Evolutionary conservation across 257 asterid species (phyloP), one percentile per base, ranked within the genome.

Genomic region (Solanum chiquidenum): DNA sequence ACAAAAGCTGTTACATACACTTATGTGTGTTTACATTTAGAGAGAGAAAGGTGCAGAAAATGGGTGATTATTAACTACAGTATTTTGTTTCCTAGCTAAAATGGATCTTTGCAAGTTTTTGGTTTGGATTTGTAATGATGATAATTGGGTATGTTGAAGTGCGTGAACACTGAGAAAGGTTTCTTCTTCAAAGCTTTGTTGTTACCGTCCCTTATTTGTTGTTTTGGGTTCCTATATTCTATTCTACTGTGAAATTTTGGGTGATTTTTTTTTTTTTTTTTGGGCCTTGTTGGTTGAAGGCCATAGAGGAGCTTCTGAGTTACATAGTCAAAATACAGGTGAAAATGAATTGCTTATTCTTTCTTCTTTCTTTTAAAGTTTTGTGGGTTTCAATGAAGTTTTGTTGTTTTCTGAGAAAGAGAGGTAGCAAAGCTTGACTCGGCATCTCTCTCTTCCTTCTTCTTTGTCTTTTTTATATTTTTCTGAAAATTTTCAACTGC

Each of bases 71-170:
- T 18, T 55, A 55, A 18, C 23, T 18, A 88, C 87, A 46, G 55
- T 88, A 27, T 46, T 89, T 87, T 91, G 91, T 88, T 83, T 88
- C 90, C 89, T 85, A 83, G 87, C 91, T 87, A 82, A 85, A 27
- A 44, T 89, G 90, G 89, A 88, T 87, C 38, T 77, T 74, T 89
- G 91, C 89, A 87, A 83, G 83, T 35, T 90, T 68, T 91, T 89
- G 89, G 85, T 87, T 92, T 88, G 88, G 90, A 89, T 90, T 46
- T 88, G 87, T 89, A 83, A 86, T 87, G 91, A 68, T 89, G 89
- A 83, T 88, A 64, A 86, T 87, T 88, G 93, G 93, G 93, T 90
- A 29, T 92, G 90, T 89, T 89, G 90, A 91, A 86, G 90, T 90
- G 92, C 87, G 92, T 89, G 92, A 90, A 77, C 40, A 68, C 64